These are phyloP conservation scores for Fusarium chuoi DNA, from an alignment of 2,329 filamentous ascomycete species.

Conservation along the genomic window DNA sequence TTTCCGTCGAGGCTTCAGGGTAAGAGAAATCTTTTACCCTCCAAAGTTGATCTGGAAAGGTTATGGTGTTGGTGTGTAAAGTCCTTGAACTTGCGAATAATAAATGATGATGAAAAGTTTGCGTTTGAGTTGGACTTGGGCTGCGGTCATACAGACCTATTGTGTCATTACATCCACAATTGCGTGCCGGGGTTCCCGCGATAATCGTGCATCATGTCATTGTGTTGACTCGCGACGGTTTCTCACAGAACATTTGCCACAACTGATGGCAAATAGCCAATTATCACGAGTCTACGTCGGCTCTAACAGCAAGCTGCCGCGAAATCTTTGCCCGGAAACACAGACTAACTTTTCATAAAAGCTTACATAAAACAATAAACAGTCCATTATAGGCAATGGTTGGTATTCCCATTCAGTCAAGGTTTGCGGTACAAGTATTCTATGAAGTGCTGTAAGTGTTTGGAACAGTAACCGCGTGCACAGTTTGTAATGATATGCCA, in stretches of 20 bases:
- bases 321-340: not conserved
- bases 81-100: not conserved
- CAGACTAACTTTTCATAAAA: not conserved
- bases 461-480: not conserved
- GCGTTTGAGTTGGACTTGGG: too few relatives aligned
- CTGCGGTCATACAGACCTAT: not conserved
- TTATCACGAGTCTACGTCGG: accelerated
- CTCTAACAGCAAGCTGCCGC: not conserved
- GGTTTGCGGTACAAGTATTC: too few relatives aligned
- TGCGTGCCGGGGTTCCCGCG: conserved; percentile 4
- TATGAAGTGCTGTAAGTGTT: not conserved
- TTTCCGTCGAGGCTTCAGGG: not conserved
- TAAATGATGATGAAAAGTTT: not conserved
- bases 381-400: not conserved
- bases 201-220: conserved; percentile 5
- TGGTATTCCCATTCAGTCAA: not conserved
- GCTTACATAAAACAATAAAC: not conserved
- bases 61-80: not conserved
- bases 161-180: conserved; percentile 4
- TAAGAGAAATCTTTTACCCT: not conserved
- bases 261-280: too few relatives aligned
- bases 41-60: too few relatives aligned
- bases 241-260: not conserved
- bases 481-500: not conserved
- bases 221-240: conserved; percentile 2